Conservation (phyloP, 345 rosid genomes). For the Physaria fendleri region DNA sequence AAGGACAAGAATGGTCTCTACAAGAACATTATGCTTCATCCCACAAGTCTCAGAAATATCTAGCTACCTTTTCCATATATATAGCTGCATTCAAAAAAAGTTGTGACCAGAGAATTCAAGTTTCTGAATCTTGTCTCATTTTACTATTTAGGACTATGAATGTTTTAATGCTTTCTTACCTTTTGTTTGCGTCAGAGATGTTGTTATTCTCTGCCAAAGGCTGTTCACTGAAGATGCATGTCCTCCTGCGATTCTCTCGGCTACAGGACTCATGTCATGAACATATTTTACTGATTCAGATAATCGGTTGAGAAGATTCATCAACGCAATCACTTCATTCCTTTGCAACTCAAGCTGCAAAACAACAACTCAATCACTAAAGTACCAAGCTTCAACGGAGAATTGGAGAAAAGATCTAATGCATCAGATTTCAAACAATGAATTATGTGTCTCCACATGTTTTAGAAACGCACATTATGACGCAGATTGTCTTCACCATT, state of each 20-base stretch:
- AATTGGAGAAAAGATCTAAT: background rate
- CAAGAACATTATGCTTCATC: background rate
- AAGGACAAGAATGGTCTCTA: background rate
- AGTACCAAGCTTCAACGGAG: background rate
- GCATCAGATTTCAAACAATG: background rate
- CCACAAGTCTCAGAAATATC: background rate
- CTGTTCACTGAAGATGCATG: conserved; percentile 16
- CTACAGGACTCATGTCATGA: conserved; percentile 46
- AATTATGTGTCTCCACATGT: background rate
- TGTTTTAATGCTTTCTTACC: background rate
- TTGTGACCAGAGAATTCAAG: background rate
- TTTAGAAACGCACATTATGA: conserved; percentile 47
- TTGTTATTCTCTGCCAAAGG: conserved; percentile 34
- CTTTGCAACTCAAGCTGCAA: conserved; percentile 59
- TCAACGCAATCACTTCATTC: conserved; percentile 73
- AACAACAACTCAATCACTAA: background rate
- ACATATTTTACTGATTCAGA: conserved; percentile 65
- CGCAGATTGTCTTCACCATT: conserved; percentile 44
- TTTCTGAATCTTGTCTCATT: background rate
- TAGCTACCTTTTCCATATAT: conserved; percentile 1
- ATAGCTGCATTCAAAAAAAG: background rate
- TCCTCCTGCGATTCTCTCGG: conserved; percentile 33
- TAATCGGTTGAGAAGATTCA: conserved; percentile 64
- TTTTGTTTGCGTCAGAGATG: conserved; percentile 26
- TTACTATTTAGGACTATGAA: background rate